phyloP scores from a whole-genome alignment of 441 rosid species.

The Adansonia gregorii region DNA sequence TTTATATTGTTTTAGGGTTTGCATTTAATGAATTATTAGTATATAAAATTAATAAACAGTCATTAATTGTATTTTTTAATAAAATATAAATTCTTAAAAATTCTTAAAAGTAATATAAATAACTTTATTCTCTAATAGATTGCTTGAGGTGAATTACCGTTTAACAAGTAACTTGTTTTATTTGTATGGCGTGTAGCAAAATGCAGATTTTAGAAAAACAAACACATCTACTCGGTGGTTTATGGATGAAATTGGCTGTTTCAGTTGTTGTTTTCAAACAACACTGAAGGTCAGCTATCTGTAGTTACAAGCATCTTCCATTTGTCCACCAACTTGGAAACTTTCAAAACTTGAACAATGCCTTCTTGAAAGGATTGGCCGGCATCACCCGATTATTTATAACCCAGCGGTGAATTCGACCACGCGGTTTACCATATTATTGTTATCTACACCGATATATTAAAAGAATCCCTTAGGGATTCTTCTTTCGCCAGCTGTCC shows the following conservation, averaged over 20 bases:
- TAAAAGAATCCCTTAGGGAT: too few species aligned
- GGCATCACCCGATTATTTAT: neutral
- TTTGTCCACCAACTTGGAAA: constrained; percentile 13
- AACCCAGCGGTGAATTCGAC: neutral
- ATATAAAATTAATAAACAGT: too few species aligned
- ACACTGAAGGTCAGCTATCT: neutral
- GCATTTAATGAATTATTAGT: too few species aligned
- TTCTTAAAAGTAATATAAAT: too few species aligned
- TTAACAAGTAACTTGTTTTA: neutral
- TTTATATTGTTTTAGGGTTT: too few species aligned
- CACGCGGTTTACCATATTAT: constrained; percentile 6
- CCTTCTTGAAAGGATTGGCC: neutral
- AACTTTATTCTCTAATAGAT: too few species aligned
- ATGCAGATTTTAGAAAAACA: neutral
- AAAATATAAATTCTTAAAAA: too few species aligned
- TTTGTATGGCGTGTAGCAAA: neutral
- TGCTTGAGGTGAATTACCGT: too few species aligned
- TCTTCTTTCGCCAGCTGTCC: too few species aligned
- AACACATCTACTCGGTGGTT: neutral
- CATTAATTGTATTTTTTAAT: too few species aligned
- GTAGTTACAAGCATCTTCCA: constrained; percentile 11
- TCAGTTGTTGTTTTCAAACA: neutral
- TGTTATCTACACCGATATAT: neutral
- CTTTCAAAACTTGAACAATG: neutral
- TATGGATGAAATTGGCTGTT: neutral